Base-by-base conservation (phyloP, 345 rosid genomes). In the Salix caprea region DNA sequence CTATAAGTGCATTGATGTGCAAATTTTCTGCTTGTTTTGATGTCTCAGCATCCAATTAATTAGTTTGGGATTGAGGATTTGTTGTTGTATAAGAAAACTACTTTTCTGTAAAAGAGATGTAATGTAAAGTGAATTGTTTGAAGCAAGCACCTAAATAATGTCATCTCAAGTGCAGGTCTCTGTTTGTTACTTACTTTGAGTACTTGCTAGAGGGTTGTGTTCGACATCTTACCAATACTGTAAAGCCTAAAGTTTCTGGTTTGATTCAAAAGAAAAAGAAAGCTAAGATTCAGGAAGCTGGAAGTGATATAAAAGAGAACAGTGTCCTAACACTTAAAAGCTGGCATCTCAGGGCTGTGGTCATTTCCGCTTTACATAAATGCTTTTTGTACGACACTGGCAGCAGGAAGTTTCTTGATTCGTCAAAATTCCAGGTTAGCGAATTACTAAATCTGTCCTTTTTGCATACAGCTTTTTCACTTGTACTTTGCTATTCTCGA, bases 181-280 rank as follows among this genome's bases (percentile, higher is more conserved):
- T 96, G 50, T 93, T 93, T 82, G 98, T 96, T 56, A 97, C 96
- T 24, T 96, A 93, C 82, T 93, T 93, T 85, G 93, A 93, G 81
- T 88, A 86, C 78, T 40, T 96, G 81, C 89, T 90, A 50, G 96
- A 90, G 77, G 86, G 86, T 73, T 90, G 90, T 73, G 82, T 89
- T 67, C 80, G 77, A 39, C 88, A 88, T 82, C 99, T 96, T 82
- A 77, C 84, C 77, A 86, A 78, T 79, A 66, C 80, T 16, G 86
- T 67, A 56, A 87, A 75, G 70, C 72, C 54, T 19, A 71, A 71
- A 70, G 65, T 77, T 80, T 78, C 87, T 78, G 82, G 77, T 79
- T 80, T 76, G 78, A 83, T 67, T 81, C 78, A 83, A 80, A 93
- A 91, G 89, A 93, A 91, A 75, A 96, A 93, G 90, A 95, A 91